Base-by-base conservation (phyloP, 169 alveolate genomes). In the Besnoitia besnoiti region DNA sequence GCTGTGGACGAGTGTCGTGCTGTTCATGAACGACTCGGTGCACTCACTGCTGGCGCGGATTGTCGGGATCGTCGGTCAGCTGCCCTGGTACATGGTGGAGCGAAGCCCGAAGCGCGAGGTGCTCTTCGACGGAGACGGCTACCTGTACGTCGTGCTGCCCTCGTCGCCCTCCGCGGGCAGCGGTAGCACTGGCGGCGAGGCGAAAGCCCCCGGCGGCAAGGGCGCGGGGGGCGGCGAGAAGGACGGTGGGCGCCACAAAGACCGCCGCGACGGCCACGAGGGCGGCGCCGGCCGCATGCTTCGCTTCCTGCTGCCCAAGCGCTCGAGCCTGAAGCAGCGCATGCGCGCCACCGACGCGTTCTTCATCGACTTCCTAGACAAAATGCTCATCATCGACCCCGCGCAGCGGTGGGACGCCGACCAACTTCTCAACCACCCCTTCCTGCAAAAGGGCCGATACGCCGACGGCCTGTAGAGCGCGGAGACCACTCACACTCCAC, bases 371-470 rank as follows among this genome's bases (percentile, higher is more conserved):
- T 96, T 96, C 93, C 62, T 96, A 80, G 85, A 94, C 62, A 91
- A 90, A 84, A 93, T 94, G 91, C 95, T 96, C 39, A 93, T 90
- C 37, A 93, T 96, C 76, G 98, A 96, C 73, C 97, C 97, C 7
- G 94, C 94, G 90, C 93, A 93, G 92, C 95, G 99, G 92, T 98
- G 98, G 40, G 90, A 96, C 19, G 98, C 99, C 14, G 96, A 94
- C 75, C 98, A 97, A 90, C 98, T 98, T 59, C 95, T 97, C 77
- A 89, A 90, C 80, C 99, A 98, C 85, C 98, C 99, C 37, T 98
- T 98, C 98, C 93, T 98, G 27, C 7, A 49, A 16, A 90, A 93
- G 8, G 92, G 92, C 59, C 49, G 85, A 4, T 92, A 92, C 73
- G 35, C 82, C 10, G 95, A 92, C 39, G 95, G 95, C 79, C 42